Evolutionary conservation across 371 early-diverging fungal genomes (phyloP).

Genomic region (Catenaria anguillulae): DNA sequence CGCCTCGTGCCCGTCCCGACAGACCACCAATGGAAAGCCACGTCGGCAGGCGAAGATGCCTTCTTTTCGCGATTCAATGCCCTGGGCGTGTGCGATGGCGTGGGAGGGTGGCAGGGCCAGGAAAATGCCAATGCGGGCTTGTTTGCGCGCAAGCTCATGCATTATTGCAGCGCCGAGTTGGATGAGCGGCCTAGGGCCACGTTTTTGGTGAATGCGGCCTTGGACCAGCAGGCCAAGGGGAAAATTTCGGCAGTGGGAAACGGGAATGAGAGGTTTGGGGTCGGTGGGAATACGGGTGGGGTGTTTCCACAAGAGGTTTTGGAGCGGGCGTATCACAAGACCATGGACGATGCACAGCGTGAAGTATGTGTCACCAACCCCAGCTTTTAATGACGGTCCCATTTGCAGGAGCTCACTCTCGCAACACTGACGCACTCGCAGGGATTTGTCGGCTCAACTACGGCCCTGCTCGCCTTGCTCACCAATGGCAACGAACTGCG

Average conservation of each 20-base stretch:
- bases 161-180: slow-evolving; percentile 65
- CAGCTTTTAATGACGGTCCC: too few relatives aligned
- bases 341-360: slow-evolving; percentile 41
- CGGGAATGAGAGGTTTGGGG: too few relatives aligned
- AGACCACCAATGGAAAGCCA: background rate
- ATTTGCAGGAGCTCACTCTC: too few relatives aligned
- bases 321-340: slow-evolving; percentile 56
- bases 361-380: slow-evolving; percentile 49
- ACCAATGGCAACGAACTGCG: slow-evolving; percentile 70
- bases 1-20: background rate
- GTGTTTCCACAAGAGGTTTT: slow-evolving; percentile 29
- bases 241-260: too few relatives aligned
- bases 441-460: slow-evolving; percentile 70
- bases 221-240: too few relatives aligned
- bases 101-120: slow-evolving; percentile 28
- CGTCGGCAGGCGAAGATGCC: slow-evolving; percentile 4
- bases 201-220: slow-evolving; percentile 47
- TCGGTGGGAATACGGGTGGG: too few relatives aligned
- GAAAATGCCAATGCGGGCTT: slow-evolving; percentile 60
- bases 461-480: slow-evolving; percentile 71
- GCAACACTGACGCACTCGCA: slow-evolving; percentile 6
- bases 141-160: slow-evolving; percentile 82
- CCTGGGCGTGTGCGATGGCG: slow-evolving; percentile 35
- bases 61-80: slow-evolving; percentile 19
- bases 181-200: slow-evolving; percentile 63